Conservation (phyloP, 2,329 filamentous ascomycete species). For the Aspergillus terreus region DNA sequence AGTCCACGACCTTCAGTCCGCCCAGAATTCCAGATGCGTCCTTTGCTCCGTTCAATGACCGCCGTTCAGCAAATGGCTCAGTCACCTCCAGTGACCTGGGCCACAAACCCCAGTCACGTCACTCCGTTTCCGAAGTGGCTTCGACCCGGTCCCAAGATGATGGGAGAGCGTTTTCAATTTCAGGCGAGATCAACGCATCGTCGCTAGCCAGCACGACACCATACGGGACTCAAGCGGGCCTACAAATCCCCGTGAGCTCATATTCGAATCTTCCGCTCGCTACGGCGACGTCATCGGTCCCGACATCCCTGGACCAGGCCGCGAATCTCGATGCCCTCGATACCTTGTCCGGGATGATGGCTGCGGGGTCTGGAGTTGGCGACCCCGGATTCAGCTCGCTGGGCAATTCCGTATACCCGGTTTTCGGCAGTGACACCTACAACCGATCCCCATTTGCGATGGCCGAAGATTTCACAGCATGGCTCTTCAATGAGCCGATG, state of each 20-base stretch:
- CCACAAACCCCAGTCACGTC: constrained; percentile 11
- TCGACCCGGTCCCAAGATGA: constrained; percentile 13
- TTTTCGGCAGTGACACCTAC: constrained; percentile 79
- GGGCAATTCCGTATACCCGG: constrained; percentile 60
- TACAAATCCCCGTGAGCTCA: constrained; percentile 16
- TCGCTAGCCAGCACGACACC: constrained; percentile 15
- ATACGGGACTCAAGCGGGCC: constrained; percentile 13
- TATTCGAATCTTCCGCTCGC: constrained; percentile 19
- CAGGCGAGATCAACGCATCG: constrained; percentile 15
- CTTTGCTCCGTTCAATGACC: constrained; percentile 14
- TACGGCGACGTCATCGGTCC: constrained; percentile 16
- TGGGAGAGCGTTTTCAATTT: constrained; percentile 14
- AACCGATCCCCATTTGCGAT: constrained; percentile 85
- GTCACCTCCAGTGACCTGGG: constrained; percentile 15
- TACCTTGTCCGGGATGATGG: constrained; percentile 23
- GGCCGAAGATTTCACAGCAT: constrained; percentile 82
- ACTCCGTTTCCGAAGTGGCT: constrained; percentile 9
- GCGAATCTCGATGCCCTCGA: constrained; percentile 23
- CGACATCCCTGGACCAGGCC: constrained; percentile 23
- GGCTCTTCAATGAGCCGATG: constrained; percentile 70
- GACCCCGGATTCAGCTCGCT: constrained; percentile 34
- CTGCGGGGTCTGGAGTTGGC: constrained; percentile 19
- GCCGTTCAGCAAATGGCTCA: constrained; percentile 11
- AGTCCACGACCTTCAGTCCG: constrained; percentile 25
- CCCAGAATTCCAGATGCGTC: constrained; percentile 18